Evolutionary conservation across 805 yeast genomes (phyloP), one percentile per base, ranked within the genome.

Genomic region (Candida maris): DNA sequence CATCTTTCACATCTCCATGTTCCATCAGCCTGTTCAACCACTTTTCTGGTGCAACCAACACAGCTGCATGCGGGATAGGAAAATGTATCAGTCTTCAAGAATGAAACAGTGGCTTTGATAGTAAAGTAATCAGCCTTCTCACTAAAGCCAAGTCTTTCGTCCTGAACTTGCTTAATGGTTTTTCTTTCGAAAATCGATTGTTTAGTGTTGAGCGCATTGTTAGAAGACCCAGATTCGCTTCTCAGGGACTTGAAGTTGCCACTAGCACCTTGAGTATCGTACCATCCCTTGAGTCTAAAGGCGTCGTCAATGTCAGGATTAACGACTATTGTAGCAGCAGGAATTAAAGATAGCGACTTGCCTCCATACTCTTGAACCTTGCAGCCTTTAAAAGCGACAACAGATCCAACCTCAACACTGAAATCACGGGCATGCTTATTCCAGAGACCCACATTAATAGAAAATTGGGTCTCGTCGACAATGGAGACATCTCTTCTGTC

Each of bases 1-100:
- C 97, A 89, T 59, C 82, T 83, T 58, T 89, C 97, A 68, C 98
- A 93, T 60, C 95, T 77, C 95, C 95, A 89, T 13, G 80, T 68
- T 10, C 83, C 86, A 53, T 77, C 81, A 21, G 76, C 69, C 37
- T 74, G 80, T 53, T 85, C 85, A 29, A 83, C 65, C 20, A 88
- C 86, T 63, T 93, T 93, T 56, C 88, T 80, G 57, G 81, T 81
- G 68, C 98, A 93, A 27, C 73, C 78, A 30, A 77, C 81, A 31
- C 73, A 68, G 23, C 73, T 67, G 64, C 98, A 93, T 6, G 97
- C 93, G 12, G 97, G 95, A 59, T 93, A 93, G 31, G 85, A 77
- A 58, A 89, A 79, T 49, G 74, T 82, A 44, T 86, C 94, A 14
- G 81, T 73, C 59, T 79, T 80, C 35, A 88, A 65, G 51, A 70